Evolutionary conservation across 208 protist genomes (phyloP), one percentile per base, ranked within the genome.

Genomic region (Leishmania mexicana): DNA sequence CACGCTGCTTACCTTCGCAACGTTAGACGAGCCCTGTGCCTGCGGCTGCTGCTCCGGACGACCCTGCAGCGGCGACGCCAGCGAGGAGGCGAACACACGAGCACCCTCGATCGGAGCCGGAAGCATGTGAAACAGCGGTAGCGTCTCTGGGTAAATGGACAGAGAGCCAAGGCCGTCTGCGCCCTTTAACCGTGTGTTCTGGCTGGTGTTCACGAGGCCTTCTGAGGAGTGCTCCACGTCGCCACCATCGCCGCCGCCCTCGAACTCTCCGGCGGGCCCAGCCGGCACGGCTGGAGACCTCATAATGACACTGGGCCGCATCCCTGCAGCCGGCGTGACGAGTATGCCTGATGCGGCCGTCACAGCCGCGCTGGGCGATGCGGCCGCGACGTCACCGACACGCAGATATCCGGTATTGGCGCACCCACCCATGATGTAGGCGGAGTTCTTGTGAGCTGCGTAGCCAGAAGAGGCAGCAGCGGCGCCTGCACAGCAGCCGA

Each of bases 161-260:
- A 42, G 49, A 54, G 51, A 57, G 2, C 2, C 49, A 38, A 42
- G n/a, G 15, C 19, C 21, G 17, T n/a, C 72, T 60, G 51, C n/a
- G 28, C 7, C n/a, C 72, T 58, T 76, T 31, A n/a, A 24, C 28
- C 19, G 47, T 15, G n/a, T 42, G 31, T 6, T 60, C 13, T 60
- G 72, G 21, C 49, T 31, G 13, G 72, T 60, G 47, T 76, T 76
- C 72, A 76, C 72, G 21, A 76, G 21, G 35, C 8, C 72, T 35
- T 24, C 72, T 35, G 31, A 58, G n/a, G 49, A 28, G 31, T 76
- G 72, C 19, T 24, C 51, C n/a, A 54, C 72, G 31, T 62, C 47
- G 31, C 24, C 51, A 24, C 42, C 71, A 75, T 38, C 71, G 7
- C 7, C 28, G 7, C 28, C 28, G 35, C 72, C 47, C 49, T n/a